These are phyloP conservation scores for Alternaria ethzedia DNA, from an alignment of 2,329 filamentous ascomycete genomes.

Conservation along the genomic window DNA sequence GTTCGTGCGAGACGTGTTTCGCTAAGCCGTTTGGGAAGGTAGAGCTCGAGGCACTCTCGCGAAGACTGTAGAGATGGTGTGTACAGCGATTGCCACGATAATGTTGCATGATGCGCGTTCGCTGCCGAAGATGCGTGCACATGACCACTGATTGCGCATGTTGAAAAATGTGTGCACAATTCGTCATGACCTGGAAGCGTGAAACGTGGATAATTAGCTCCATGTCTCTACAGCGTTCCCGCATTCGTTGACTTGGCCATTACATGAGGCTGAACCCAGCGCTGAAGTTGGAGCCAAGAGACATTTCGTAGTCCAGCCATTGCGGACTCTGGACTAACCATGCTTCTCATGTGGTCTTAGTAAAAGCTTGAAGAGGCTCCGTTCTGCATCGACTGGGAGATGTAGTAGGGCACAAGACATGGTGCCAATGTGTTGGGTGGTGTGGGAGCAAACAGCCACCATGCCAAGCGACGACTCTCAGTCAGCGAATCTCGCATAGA, in stretches of 20 bases:
- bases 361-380: background rate
- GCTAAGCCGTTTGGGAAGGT: conserved; percentile 15
- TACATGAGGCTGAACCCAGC: background rate
- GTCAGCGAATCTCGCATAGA: background rate
- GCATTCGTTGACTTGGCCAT: background rate
- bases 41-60: background rate
- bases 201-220: background rate
- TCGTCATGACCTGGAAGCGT: background rate
- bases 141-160: background rate
- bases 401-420: background rate
- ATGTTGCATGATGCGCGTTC: background rate
- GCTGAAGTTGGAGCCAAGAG: background rate
- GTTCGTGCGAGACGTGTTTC: background rate
- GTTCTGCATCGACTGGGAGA: background rate
- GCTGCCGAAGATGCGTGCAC: background rate
- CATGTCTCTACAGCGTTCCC: background rate
- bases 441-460: background rate
- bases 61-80: background rate
- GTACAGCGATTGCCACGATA: background rate
- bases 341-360: background rate
- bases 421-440: background rate
- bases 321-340: background rate
- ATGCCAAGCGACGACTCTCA: background rate
- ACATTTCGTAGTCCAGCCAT: background rate
- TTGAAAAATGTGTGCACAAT: background rate